These are phyloP conservation scores for Diplocarpon mali DNA, from an alignment of 2,329 filamentous ascomycete species.

Conservation along the genomic window DNA sequence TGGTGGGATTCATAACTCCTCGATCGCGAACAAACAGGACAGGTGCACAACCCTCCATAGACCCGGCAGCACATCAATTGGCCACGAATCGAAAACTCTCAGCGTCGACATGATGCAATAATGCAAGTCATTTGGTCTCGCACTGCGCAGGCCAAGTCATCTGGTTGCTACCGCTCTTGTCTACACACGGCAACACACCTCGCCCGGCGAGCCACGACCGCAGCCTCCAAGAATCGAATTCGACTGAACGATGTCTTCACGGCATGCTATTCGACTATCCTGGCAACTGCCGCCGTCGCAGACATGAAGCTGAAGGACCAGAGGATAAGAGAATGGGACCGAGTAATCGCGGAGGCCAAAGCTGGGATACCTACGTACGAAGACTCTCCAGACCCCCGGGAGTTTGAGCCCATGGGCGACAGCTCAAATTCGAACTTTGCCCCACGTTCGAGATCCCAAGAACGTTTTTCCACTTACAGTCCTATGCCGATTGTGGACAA, in stretches of 20 bases:
- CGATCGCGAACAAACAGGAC: no score
- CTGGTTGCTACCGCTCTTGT: constrained; percentile 54
- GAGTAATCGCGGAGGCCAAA: constrained; percentile 43
- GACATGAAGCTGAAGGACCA: constrained; percentile 50
- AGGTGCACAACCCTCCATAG: not conserved
- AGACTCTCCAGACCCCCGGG: not conserved
- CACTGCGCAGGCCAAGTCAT: constrained; percentile 47
- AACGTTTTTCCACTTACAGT: not conserved
- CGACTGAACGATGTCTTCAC: constrained; percentile 47
- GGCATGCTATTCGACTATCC: constrained; percentile 55
- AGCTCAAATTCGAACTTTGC: not conserved
- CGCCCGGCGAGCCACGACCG: constrained; percentile 39
- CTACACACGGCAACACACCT: constrained; percentile 37
- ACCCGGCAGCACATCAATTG: not conserved
- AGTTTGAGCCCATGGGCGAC: not conserved
- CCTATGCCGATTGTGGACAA: not conserved
- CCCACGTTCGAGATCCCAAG: not conserved
- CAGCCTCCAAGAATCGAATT: constrained; percentile 38
- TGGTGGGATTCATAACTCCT: not conserved
- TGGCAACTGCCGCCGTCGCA: constrained; percentile 51
- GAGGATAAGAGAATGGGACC: constrained; percentile 49
- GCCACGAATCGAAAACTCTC: not conserved
- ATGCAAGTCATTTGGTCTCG: constrained; percentile 64
- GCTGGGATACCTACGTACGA: constrained; percentile 9
- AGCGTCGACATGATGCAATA: constrained; percentile 24